Evolutionary conservation across 1,284 basidiomycete genomes (phyloP).

Genomic region (Ceratobasidium sp.): DNA sequence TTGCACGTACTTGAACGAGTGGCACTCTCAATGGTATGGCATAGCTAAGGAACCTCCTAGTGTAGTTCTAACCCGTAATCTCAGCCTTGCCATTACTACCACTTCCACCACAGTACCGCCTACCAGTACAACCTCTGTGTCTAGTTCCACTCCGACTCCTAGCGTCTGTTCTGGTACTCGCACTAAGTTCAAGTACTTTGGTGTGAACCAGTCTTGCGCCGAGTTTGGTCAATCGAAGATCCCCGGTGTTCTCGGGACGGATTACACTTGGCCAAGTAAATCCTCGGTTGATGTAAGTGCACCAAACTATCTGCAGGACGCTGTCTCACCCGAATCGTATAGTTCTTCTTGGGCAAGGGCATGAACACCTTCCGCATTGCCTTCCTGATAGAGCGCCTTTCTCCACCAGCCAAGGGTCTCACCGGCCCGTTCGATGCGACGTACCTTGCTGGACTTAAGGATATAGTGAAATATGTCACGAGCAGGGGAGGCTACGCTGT

Average conservation of each 20-base stretch:
- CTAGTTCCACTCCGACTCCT: no score
- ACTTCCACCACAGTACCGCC: no score
- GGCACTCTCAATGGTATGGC: slow-evolving; percentile 39
- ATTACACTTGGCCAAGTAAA: slow-evolving; percentile 59
- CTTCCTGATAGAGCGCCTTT: slow-evolving; percentile 65
- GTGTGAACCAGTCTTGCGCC: no score
- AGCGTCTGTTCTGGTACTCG: no score
- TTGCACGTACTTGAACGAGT: slow-evolving; percentile 41
- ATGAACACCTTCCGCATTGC: no score
- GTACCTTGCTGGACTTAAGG: slow-evolving; percentile 61
- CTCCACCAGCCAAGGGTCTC: slow-evolving; percentile 53
- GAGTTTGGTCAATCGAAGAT: slow-evolving; percentile 57
- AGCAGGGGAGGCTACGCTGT: slow-evolving; percentile 63
- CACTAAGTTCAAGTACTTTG: no score
- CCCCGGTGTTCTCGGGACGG: slow-evolving; percentile 34
- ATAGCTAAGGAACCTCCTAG: no score
- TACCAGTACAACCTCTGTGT: slow-evolving; percentile 35
- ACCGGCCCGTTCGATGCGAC: slow-evolving; percentile 50
- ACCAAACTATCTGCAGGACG: not conserved
- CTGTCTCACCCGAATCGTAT: slow-evolving; percentile 39
- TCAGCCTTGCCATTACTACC: not conserved
- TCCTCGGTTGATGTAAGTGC: slow-evolving; percentile 55
- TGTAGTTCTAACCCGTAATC: not conserved
- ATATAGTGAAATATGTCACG: slow-evolving; percentile 65
- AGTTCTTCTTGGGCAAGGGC: slow-evolving; percentile 63